Evolutionary conservation across 1,139 yeast species (phyloP), one percentile per base, ranked within the genome.

Genomic region (Pichia cactophila): DNA sequence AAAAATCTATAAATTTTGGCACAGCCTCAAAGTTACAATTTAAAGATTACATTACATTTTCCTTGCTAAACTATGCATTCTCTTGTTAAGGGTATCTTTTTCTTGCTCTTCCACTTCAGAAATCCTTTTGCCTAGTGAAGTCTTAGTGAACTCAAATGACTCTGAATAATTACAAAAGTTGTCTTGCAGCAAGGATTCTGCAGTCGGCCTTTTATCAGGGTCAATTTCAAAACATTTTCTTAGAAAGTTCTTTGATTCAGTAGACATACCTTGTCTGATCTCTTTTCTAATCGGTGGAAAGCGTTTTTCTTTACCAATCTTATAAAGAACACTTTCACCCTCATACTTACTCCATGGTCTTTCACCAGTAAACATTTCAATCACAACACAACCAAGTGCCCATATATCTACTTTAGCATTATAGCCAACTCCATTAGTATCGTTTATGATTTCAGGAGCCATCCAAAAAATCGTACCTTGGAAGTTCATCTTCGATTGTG

Each of bases 381-480:
- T 66, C 4, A 92, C 94, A 51, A 94, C 95, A 72, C 99, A 94
- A 0, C 98, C 99, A 41, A 90, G 68, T 0, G 97, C 83, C 95
- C 95, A 86, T 38, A 86, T 84, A 65, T 86, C 95, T 38, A 94
- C 89, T 66, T 94, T 94, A 29, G 98, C 98, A 69, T 95, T 87
- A 64, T 94, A 94, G 11, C 55, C 55, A 63, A 85, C 95, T 57
- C 84, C 86, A 50, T 81, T 83, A 5, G 60, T 54, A 59, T 85
- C 86, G 62, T 86, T 88, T 50, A 94, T 89, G 53, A 94, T 96
- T 64, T 94, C 99, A 0, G 99, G 99, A 0, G 99, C 99, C 98
- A 94, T 94, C 98, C 98, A 94, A 64, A 90, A 94, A 2, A 94
- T 90, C 0, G 98, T 90, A 23, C 99, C 99, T 67, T 94, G 96